Base-by-base conservation (phyloP, 768 basidiomycete genomes). In the Pulveroboletus ravenelii region DNA sequence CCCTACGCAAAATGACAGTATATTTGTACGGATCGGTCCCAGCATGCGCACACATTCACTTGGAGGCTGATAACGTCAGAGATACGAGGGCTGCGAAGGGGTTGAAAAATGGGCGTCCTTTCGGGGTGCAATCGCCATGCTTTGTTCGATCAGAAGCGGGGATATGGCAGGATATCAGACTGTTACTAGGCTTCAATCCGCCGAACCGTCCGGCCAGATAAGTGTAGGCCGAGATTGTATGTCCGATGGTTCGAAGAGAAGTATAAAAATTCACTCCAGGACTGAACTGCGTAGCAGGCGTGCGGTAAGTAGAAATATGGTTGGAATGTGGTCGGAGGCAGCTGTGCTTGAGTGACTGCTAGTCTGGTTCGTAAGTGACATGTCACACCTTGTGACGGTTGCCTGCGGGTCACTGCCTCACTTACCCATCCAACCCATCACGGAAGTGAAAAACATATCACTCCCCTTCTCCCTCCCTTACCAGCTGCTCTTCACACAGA, bases 341-440 rank as follows among this genome's bases (percentile, higher is more conserved):
- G 4, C 20, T 4, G 20, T n/a, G n/a, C n/a, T n/a, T n/a, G n/a
- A n/a, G n/a, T 23, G 20, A 23, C 20, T n/a, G n/a, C n/a, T n/a
- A 23, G 20, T 7, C 15, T n/a, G 35, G 27, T 17, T 37, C n/a
- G 5, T 10, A 17, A 9, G 64, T 65, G 52, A 67, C 55, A n/a
- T 5, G 54, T 65, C 49, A 62, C 59, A 18, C 40, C 5, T 10
- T 40, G 61, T 47, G 62, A 67, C 54, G 36, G 36, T 49, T 41
- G 38, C 39, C 31, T 4, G 47, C 30, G 25, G n/a, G 20, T 27
- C 51, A 65, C 52, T 25, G 58, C 56, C 53, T 53, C 47, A 34
- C 43, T 46, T 25, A 31, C 10, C 37, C 39, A 41, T 58, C 50
- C 30, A 32, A 30, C 52, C 45, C 58, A 57, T 53, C 56, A 52